phyloP scores from a whole-genome alignment of 805 yeast species.

The Kazachstania africana region DNA sequence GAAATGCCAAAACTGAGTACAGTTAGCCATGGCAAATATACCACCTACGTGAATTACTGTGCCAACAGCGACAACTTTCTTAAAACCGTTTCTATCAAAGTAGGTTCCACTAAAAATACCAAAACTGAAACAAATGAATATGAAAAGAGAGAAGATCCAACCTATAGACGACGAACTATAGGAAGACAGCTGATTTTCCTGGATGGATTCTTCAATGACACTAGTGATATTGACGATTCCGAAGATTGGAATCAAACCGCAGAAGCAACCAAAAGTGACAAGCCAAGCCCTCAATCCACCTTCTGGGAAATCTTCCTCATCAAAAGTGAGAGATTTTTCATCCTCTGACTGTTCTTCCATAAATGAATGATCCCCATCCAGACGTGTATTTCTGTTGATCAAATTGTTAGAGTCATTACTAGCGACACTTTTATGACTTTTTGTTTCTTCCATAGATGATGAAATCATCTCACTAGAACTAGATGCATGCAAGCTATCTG shows the following conservation, averaged over 20 bases:
- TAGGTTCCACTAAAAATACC: conserved; percentile 45
- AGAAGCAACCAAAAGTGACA: conserved; percentile 46
- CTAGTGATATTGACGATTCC: conserved; percentile 52
- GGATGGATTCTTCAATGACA: conserved; percentile 49
- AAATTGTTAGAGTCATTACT: no score
- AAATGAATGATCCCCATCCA: no score
- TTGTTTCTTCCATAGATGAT: no score
- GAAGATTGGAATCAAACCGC: conserved; percentile 41
- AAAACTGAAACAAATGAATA: conserved; percentile 36
- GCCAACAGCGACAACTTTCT: conserved; percentile 31
- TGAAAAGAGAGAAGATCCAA: conserved; percentile 54
- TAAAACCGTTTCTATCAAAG: conserved; percentile 44
- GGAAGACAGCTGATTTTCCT: conserved; percentile 39
- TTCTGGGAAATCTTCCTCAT: conserved; percentile 33
- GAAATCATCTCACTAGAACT: no score
- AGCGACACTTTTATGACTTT: no score
- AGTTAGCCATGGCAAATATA: conserved; percentile 39
- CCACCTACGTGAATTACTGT: conserved; percentile 35
- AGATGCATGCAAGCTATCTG: no score
- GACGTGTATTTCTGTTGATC: no score
- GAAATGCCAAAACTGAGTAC: conserved; percentile 45
- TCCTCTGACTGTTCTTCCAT: conserved; percentile 1
- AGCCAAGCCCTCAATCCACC: conserved; percentile 48
- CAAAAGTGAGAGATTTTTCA: conserved; percentile 2
- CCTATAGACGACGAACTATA: conserved; percentile 38